These are phyloP conservation scores for Monilinia fructicola DNA, from an alignment of 2,329 filamentous ascomycete species.

Conservation along the genomic window DNA sequence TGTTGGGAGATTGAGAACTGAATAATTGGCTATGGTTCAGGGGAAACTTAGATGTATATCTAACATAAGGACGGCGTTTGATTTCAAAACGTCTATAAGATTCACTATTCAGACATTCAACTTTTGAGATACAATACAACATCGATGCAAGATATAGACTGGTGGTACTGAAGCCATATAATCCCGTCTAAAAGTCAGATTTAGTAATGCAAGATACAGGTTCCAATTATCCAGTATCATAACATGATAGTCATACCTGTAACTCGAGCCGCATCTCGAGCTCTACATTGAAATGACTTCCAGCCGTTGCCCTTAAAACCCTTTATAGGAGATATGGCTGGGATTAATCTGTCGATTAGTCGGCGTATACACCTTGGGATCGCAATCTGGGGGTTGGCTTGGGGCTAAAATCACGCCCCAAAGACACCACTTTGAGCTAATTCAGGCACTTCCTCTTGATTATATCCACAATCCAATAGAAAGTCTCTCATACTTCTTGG, in stretches of 20 bases:
- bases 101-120: no score
- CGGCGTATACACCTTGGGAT: not conserved
- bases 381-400: not conserved
- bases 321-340: not conserved
- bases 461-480: no score
- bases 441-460: not conserved
- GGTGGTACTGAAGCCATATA: not conserved
- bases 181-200: not conserved
- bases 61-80: no score
- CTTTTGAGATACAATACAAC: no score
- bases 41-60: no score
- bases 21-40: no score
- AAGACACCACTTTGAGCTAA: no score
- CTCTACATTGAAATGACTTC: not conserved
- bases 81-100: no score
- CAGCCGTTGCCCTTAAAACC: not conserved
- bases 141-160: not conserved
- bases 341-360: not conserved
- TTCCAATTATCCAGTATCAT: not conserved
- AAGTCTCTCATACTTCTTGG: not conserved
- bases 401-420: not conserved
- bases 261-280: not conserved
- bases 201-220: not conserved
- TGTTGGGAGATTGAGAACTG: no score
- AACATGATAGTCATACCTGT: not conserved